Base-by-base conservation (phyloP, 345 rosid genomes). In the Brassica carinata region DNA sequence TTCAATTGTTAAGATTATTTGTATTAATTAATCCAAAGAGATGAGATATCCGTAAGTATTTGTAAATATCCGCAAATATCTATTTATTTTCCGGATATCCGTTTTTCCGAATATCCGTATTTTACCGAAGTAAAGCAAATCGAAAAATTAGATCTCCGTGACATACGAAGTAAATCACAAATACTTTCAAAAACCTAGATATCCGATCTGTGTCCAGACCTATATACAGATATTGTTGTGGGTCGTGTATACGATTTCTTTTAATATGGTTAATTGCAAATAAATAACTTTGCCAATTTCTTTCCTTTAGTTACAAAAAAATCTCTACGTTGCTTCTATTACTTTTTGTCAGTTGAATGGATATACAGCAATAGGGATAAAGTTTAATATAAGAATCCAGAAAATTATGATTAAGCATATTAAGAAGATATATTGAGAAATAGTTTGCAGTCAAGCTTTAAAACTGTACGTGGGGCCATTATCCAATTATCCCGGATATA, bases 401-500 rank as follows among this genome's bases (percentile, higher is more conserved):
- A 59, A 0, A 59, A 59, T 59, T 59, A 23, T 23, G 7, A 23
- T 59, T 23, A 59, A 59, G 7, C 64, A 59, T 23, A 9, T 23
- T 59, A 23, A 59, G 6, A 59, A 58, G 5, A 19, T 58, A 17
- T 58, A 19, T 7, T 58, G 9, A 8, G 19, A 58, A 23, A 19
- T 23, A 19, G 1, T 59, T 59, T 23, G 2, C 29, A 58, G 19
- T 58, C 13, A 19, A 58, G 30, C 8, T 58, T 3, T 58, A 9
- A 61, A 61, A 23, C 14, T 23, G 31, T 59, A 23, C 30, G 1
- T 3, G n/a, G n/a, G 65, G 65, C 65, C 31, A 61, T 61, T 27
- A 62, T 62, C 34, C 34, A 58, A 58, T 76, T 8, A 69, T 69
- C 19, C 15, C 7, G 69, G 80, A 77, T 69, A 43, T 61, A 43